Conservation (phyloP, 108 stramenopile genomes). For the Cyclotella kingstonii region DNA sequence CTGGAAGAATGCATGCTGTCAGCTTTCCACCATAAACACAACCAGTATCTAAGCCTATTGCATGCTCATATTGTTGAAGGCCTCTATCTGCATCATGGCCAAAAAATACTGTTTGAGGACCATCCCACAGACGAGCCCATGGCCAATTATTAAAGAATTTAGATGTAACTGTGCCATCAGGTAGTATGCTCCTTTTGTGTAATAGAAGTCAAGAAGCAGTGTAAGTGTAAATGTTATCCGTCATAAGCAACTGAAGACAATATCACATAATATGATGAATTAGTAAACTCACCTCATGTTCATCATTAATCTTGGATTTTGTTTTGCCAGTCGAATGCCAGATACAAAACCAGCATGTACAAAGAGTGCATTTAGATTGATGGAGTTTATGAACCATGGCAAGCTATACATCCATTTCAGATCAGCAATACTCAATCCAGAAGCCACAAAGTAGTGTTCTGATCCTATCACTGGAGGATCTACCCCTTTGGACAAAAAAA, state of each 20-base stretch:
- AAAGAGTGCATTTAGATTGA: constrained; percentile 81
- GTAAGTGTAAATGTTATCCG: not conserved
- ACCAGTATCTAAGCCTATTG: constrained; percentile 92
- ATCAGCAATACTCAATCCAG: constrained; percentile 71
- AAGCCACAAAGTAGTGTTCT: constrained; percentile 89
- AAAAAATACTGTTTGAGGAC: constrained; percentile 90
- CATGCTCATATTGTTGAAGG: constrained; percentile 89
- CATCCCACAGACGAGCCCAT: constrained; percentile 91
- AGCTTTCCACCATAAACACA: constrained; percentile 94
- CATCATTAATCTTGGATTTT: constrained; percentile 77
- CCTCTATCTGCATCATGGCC: constrained; percentile 96
- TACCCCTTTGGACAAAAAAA: constrained; percentile 1
- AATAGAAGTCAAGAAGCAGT: not conserved
- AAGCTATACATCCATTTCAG: constrained; percentile 87
- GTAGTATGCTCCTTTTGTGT: constrained; percentile 43
- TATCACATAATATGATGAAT: not conserved
- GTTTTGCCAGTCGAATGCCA: constrained; percentile 71
- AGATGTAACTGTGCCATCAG: constrained; percentile 88
- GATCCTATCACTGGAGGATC: constrained; percentile 81
- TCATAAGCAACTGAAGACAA: no score
- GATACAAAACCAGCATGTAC: constrained; percentile 94
- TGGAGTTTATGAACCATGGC: constrained; percentile 89
- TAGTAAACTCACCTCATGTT: constrained; percentile 54
- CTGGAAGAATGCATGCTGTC: constrained; percentile 92
- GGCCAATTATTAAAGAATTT: constrained; percentile 93